Evolutionary conservation across 371 early-diverging fungal species (phyloP).

Genomic region (Blastocladiella emersonii): DNA sequence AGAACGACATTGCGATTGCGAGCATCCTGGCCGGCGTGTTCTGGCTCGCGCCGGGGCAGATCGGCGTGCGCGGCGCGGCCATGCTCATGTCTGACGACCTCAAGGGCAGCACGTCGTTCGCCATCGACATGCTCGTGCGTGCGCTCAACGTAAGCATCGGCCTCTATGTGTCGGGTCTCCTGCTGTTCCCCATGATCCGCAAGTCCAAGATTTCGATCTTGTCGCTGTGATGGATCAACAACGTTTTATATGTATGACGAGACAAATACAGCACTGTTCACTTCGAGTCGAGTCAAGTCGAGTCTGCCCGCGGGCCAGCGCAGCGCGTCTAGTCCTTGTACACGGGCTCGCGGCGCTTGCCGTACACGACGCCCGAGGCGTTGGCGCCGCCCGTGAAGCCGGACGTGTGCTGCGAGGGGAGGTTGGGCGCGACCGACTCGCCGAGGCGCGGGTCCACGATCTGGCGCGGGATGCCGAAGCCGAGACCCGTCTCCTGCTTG

Average conservation of each 20-base stretch:
- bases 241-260: too few species aligned
- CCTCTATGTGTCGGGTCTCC: background rate
- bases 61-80: conserved; percentile 22
- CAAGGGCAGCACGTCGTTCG: background rate
- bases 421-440: background rate
- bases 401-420: background rate
- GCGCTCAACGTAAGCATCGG: background rate
- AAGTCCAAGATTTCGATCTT: background rate
- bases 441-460: background rate
- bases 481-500: background rate
- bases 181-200: background rate
- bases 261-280: too few species aligned
- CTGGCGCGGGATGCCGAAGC: background rate
- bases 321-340: background rate
- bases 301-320: too few species aligned
- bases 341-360: background rate
- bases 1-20: conserved; percentile 28
- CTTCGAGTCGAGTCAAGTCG: too few species aligned
- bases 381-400: background rate
- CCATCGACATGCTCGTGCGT: background rate
- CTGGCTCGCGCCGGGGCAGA: conserved; percentile 36
- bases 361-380: background rate
- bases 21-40: conserved; percentile 34
- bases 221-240: background rate
- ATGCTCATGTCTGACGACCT: background rate